Evolutionary conservation across 2,329 filamentous ascomycete genomes (phyloP), one percentile per base, ranked within the genome.

Genomic region (Boeremia exigua): DNA sequence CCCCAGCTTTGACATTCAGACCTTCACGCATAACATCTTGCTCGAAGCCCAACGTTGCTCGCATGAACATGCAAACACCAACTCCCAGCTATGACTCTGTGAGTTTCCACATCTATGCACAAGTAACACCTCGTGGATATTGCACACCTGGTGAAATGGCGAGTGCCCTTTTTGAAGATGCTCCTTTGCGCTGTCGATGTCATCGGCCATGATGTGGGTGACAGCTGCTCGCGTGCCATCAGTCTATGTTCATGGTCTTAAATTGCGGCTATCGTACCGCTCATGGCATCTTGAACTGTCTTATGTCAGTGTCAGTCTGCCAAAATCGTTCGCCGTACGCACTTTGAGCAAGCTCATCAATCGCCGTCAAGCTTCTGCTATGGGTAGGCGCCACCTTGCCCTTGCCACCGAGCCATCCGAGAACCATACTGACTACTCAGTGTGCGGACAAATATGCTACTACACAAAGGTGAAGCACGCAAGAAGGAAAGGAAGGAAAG

Each of bases 21-120:
- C 83, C 83, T 79, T 96, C 87, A 53, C 86, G 86, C 89, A 98
- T 95, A 62, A 96, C 83, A 3, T 95, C 88, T 75, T 96, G 93
- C 77, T 98, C 95, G 67, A 96, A 95, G 2, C 93, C 93, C 1
- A 98, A 79, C 2, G 95, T 88, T 15, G 93, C 92, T 65, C 88
- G 84, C 76, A 98, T 88, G 73, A 98, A 98, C 39, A 86, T 86
- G 17, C 92, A 87, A 30, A 96, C 87, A 48, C 91, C 89, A 62
- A 88, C 82, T 28, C 92, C 93, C 30, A 98, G 82, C 79, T 89
- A 81, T 38, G 48, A 25, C 44, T 32, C 17, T 51, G 57, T 74
- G 46, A 73, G 71, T 57, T 34, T 39, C 23, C n/a, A 30, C 19
- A 23, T 8, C 42, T 9, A 8, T 4, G 14, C 9, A 29, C 36